A percentile compares a stretch with the other conserved stretches of the same genome.
Conservation (phyloP, 2,329 filamentous ascomycete genomes). For the Alternaria sp. region DNA sequence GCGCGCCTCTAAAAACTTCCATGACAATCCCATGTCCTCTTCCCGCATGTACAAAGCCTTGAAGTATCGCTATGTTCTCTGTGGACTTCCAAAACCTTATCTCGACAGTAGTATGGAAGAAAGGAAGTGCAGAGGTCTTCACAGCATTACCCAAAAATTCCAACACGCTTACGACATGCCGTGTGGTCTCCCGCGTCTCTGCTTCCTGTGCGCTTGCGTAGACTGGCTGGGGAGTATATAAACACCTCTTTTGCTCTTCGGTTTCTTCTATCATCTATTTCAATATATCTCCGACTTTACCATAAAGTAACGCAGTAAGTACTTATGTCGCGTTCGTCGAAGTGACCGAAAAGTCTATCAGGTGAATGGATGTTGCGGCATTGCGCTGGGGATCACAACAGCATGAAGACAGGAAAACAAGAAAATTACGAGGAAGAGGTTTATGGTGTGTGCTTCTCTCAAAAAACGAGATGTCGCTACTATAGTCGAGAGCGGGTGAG, state of each 20-base stretch:
- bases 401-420: background rate
- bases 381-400: background rate
- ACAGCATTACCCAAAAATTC: background rate
- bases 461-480: background rate
- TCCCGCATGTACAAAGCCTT: background rate
- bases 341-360: background rate
- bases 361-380: background rate
- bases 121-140: background rate
- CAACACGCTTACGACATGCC: background rate
- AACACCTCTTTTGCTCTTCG: background rate
- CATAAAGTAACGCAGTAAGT: no score
- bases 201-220: background rate
- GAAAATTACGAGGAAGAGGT: fast-evolving
- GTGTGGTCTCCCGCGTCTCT: background rate
- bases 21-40: background rate
- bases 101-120: background rate
- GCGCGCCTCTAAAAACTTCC: background rate
- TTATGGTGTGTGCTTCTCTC: background rate
- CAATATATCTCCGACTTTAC: no score
- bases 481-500: background rate
- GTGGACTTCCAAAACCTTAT: background rate
- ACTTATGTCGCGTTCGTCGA: no score
- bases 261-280: background rate
- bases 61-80: background rate
- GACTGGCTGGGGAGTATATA: background rate